Base-by-base conservation (phyloP, 495 filamentous ascomycete species). In the Talaromyces ruber region DNA sequence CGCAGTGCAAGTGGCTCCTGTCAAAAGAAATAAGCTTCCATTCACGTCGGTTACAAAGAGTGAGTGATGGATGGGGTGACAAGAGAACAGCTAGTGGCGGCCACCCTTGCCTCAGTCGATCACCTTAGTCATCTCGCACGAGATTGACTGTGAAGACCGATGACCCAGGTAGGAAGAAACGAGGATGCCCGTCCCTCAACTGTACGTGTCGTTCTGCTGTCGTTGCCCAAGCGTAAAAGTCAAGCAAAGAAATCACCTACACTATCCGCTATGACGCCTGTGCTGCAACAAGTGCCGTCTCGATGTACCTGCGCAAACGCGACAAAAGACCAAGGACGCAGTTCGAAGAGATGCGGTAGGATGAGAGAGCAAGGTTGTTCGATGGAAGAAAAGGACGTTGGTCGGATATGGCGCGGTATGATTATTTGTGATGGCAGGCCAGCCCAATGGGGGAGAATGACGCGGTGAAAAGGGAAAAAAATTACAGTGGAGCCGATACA, bases 371-470 rank as follows among this genome's bases (percentile, higher is more conserved):
- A n/a, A 26, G 51, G 51, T 16, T 26, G 22, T 26, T 54, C 18
- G 51, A 54, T 25, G 22, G 22, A 28, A 26, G 26, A 28, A 54
- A 54, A 54, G 51, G 51, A 22, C 22, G 51, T 54, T 25, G 51
- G 9, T 54, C 21, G 47, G 47, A 21, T 25, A 14, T 54, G 51
- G 51, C 51, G 51, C 51, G 51, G 51, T 54, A 26, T 25, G 26
- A 28, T 14, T 26, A 54, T 54, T 53, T 25, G 51, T 54, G 51
- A 54, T 54, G 51, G 51, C 51, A 54, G 50, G 22, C 50, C 51
- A 54, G 51, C 51, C 51, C 51, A 54, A 52, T 52, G 47, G 22
- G 47, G 45, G 47, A 52, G 47, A 54, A 54, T 54, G 51, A 54
- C 51, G 51, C 51, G 51, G 51, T 54, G 51, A 54, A 54, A 54